Evolutionary conservation across 2,329 filamentous ascomycete species (phyloP), one percentile per base, ranked within the genome.

Genomic region (Gremmenia infestans): DNA sequence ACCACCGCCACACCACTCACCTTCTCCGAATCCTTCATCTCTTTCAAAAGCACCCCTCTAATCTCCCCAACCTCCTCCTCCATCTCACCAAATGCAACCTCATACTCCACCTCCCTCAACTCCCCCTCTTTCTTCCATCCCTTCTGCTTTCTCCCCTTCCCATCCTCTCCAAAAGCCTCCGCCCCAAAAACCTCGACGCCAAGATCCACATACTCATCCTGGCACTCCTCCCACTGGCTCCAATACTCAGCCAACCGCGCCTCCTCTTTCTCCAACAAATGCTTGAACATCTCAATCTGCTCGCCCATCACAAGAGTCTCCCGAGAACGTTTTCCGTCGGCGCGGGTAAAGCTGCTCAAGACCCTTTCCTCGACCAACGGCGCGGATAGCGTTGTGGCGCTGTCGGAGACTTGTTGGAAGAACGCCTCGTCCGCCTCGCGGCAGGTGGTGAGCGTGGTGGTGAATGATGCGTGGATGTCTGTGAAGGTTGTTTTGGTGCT

Each of bases 1-100:
- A 22, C 22, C 19, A n/a, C 22, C 42, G 11, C 5, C n/a, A 46
- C 2, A 23, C 14, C 19, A 37, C 55, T 17, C 58, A 67, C 67
- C 62, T 65, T 66, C 52, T 69, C 67, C 25, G 64, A 62, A 55
- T 48, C 50, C 40, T 65, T 65, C 57, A 65, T 60, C 51, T 61
- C 64, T 48, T 64, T 48, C 48, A 65, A 25, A 40, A 49, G 40
- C 11, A 61, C 51, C 15, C 12, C n/a, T 8, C 57, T 49, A 32
- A 66, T 40, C 3, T 56, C 56, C 37, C 59, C 52, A 48, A 69
- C 51, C 51, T 67, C 62, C 17, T 58, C 56, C n/a, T 59, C 50
- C 22, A 68, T 22, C 46, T 61, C 60, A 25, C 59, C 53, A 32
- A 63, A 19, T 40, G 46, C 53, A 14, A 57, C 37, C 14, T 52